Conservation (phyloP, 1,139 yeast genomes). For the Candida sp. region DNA sequence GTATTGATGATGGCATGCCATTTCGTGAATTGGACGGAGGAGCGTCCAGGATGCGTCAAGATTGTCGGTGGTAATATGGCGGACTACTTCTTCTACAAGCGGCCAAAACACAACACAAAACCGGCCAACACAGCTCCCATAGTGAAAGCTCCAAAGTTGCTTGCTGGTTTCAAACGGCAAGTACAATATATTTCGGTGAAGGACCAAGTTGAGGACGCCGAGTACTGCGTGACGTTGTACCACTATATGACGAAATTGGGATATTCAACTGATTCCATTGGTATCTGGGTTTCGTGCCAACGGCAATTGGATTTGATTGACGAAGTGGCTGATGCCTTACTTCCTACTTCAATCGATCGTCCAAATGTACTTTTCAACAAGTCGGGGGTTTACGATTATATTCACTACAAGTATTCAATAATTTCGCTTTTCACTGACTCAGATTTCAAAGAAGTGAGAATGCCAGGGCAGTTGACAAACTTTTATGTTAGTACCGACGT, state of each 20-base stretch:
- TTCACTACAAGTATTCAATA: conserved; percentile 9
- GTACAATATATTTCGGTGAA: conserved; percentile 43
- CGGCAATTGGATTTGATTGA: conserved; percentile 30
- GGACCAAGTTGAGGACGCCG: conserved; percentile 52
- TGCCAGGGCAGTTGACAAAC: conserved; percentile 8
- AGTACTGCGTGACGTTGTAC: conserved; percentile 49
- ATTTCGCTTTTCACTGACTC: conserved; percentile 10
- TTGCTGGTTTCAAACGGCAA: conserved; percentile 44
- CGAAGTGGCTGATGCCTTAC: conserved; percentile 1
- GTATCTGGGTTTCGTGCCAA: conserved; percentile 43
- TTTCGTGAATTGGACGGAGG: neutral
- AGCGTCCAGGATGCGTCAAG: neutral
- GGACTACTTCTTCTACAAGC: conserved; percentile 1
- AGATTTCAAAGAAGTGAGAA: conserved; percentile 3
- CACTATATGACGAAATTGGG: conserved; percentile 52
- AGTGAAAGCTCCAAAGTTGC: conserved; percentile 16
- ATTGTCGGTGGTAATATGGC: conserved; percentile 7
- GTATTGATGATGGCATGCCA: neutral
- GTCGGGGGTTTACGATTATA: conserved; percentile 9
- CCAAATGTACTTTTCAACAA: conserved; percentile 11
- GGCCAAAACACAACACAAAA: neutral
- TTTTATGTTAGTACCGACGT: conserved; percentile 6
- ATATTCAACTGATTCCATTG: conserved; percentile 41
- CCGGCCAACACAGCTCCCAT: neutral
- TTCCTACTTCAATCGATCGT: conserved; percentile 1